Base-by-base conservation (phyloP, 1,139 yeast species). In the Saccharomyces hybrid region DNA sequence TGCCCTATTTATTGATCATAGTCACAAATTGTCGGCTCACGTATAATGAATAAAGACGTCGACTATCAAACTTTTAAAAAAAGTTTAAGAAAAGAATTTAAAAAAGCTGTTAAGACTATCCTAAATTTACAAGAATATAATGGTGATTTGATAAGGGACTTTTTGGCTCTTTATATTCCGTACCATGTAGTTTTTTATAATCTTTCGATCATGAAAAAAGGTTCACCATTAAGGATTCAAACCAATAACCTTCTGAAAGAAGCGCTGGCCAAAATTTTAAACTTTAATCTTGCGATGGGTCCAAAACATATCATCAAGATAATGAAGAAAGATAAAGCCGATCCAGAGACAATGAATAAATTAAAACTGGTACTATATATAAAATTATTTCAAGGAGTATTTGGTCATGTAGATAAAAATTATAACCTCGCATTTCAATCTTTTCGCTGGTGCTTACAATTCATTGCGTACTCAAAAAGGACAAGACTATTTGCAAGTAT, bases 381-480 rank as follows among this genome's bases (percentile, higher is more conserved):
- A 31, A 49, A 25, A 6, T 13, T 26, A 14, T 41, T 25, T 2
- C 44, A 25, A n/a, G 41, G 16, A 38, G 25, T 13, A 49, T 41
- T 32, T 49, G 14, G 31, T 7, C 20, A 41, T 38, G 14, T 44
- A 38, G 16, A 52, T 51, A 8, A 55, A 51, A 51, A 27, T 50
- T 23, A 49, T 32, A 14, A 47, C 50, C n/a, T 14, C 38, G 58
- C 55, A 8, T 46, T 59, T 23, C 38, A 52, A 16, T 38, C 44
- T 5, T 59, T 59, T 51, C 58, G 63, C 11, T 61, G 64, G 64
- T 58, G 59, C 29, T 38, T 62, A 23, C 64, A 61, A 51, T 58
- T 61, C 42, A 31, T 62, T 20, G 59, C 55, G 25, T 57, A 58
- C 41, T 57, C n/a, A 50, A 58, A 47, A 50, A 49, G 34, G 31